These are phyloP conservation scores for Knoxdaviesia capensis DNA, from an alignment of 2,329 filamentous ascomycete species.

Conservation along the genomic window DNA sequence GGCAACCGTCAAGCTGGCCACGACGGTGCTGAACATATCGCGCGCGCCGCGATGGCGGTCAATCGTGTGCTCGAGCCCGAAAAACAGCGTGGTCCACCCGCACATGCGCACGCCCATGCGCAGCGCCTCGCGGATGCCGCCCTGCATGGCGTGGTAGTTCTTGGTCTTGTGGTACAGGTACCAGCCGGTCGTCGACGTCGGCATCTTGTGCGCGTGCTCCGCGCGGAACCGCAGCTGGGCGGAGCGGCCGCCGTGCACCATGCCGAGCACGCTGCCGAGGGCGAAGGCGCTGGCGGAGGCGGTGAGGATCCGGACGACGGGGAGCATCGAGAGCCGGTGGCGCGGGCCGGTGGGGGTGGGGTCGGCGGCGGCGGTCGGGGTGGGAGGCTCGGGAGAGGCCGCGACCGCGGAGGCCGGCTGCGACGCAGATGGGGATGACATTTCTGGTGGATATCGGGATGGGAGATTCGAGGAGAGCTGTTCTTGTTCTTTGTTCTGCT, in stretches of 20 bases:
- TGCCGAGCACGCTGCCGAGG: slow-evolving; percentile 51
- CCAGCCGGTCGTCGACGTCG: slow-evolving; percentile 68
- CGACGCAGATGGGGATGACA: too few species aligned
- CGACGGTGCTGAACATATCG: slow-evolving; percentile 63
- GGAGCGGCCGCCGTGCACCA: slow-evolving; percentile 50
- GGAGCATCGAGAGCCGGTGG: slow-evolving; percentile 40
- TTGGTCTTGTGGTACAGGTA: slow-evolving; percentile 98
- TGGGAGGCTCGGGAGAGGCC: too few species aligned
- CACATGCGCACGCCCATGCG: slow-evolving; percentile 52
- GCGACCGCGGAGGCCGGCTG: too few species aligned
- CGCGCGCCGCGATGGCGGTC: slow-evolving; percentile 49
- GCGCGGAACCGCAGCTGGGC: slow-evolving; percentile 74
- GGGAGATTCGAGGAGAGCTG: too few species aligned
- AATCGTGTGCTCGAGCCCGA: slow-evolving; percentile 68
- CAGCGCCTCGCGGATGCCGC: slow-evolving; percentile 59
- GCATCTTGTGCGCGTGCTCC: slow-evolving; percentile 88
- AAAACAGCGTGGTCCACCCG: slow-evolving; percentile 56
- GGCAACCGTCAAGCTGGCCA: slow-evolving; percentile 67
- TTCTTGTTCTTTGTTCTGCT: too few species aligned
- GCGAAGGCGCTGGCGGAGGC: slow-evolving; percentile 42
- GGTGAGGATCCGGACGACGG: slow-evolving; percentile 43
- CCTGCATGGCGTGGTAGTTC: slow-evolving; percentile 71
- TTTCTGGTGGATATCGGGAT: too few species aligned
- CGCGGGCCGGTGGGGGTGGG: background rate
- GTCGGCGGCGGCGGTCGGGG: background rate